phyloP scores from a whole-genome alignment of 139 green algal genomes.

The Pleodorina starrii region DNA sequence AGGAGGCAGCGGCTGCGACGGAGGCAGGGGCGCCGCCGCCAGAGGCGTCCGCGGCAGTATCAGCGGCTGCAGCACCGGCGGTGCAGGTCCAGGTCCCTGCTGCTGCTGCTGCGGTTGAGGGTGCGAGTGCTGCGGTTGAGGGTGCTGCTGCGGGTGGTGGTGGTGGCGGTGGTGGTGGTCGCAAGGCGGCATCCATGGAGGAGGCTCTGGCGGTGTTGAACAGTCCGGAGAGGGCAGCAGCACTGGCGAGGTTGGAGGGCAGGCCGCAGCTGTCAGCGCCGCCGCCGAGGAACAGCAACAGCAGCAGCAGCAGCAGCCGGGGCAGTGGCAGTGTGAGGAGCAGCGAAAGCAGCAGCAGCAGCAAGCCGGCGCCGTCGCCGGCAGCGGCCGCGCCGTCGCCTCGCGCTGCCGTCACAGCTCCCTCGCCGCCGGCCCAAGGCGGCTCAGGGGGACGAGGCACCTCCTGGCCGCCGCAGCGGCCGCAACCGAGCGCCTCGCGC shows the following conservation, averaged over 20 bases:
- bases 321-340: neutral
- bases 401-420: neutral
- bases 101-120: neutral
- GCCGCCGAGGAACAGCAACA: neutral
- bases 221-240: neutral
- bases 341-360: neutral
- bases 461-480: neutral
- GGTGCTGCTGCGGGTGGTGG: too few relatives aligned
- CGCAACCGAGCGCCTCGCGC: neutral
- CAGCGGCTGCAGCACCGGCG: neutral
- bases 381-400: neutral
- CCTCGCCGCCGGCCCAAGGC: neutral
- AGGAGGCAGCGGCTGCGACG: neutral
- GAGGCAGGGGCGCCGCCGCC: neutral
- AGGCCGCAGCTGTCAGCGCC: neutral
- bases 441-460: too few relatives aligned
- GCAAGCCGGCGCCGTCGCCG: neutral
- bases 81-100: neutral
- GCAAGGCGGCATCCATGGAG: neutral
- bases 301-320: neutral
- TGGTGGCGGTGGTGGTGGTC: too few relatives aligned
- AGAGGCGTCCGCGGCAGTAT: neutral
- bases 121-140: too few relatives aligned
- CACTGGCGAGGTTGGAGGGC: slow-evolving; percentile 24
- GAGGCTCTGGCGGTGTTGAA: neutral